These are phyloP conservation scores for Russula compacta DNA, from an alignment of 768 basidiomycete species.

Conservation along the genomic window DNA sequence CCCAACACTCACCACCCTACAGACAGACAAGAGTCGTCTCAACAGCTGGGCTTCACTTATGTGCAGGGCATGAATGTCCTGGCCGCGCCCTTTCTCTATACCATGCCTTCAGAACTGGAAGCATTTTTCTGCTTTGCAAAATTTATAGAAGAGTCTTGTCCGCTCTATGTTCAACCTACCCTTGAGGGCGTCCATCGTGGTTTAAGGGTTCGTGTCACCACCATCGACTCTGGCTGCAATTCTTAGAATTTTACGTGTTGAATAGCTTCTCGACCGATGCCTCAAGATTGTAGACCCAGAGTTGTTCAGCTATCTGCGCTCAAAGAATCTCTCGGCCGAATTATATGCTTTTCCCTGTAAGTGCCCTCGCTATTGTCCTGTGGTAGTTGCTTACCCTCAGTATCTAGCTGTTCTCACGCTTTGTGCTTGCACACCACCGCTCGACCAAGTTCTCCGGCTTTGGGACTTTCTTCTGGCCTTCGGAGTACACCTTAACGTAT, in stretches of 20 bases:
- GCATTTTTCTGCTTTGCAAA: constrained; percentile 95
- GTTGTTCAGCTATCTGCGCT: constrained; percentile 68
- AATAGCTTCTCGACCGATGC: constrained; percentile 87
- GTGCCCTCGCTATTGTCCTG: constrained; percentile 25
- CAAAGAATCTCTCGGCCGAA: constrained; percentile 90
- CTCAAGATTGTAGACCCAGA: constrained; percentile 87
- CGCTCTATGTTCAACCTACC: constrained; percentile 94
- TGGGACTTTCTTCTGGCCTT: constrained; percentile 99
- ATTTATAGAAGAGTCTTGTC: constrained; percentile 93
- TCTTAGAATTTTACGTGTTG: not conserved
- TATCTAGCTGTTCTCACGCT: constrained; percentile 78
- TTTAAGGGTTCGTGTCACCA: constrained; percentile 56
- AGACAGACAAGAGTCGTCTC: constrained; percentile 64
- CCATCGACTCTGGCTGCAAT: not conserved
- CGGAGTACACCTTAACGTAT: constrained; percentile 91
- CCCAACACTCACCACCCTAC: not conserved
- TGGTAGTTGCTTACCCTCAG: not conserved
- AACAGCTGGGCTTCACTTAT: constrained; percentile 86
- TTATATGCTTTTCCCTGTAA: constrained; percentile 95
- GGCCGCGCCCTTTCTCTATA: constrained; percentile 95
- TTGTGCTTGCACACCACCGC: constrained; percentile 93
- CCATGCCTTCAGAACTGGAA: constrained; percentile 96
- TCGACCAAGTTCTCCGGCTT: constrained; percentile 87
- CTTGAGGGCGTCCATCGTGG: constrained; percentile 93
- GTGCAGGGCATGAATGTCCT: constrained; percentile 99